These are phyloP conservation scores for Firmiana major DNA, from an alignment of 345 rosid species.

Conservation along the genomic window DNA sequence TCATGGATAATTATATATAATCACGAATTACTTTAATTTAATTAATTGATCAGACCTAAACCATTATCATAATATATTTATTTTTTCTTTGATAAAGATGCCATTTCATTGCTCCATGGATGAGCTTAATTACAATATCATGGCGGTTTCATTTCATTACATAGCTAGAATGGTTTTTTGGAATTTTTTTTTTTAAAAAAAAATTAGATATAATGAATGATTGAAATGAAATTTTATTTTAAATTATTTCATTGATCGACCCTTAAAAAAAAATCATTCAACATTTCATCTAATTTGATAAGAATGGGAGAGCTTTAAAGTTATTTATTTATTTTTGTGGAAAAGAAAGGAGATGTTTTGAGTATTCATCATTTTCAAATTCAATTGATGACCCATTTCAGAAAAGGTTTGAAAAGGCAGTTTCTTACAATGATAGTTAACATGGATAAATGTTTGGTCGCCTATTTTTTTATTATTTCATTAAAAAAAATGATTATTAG, in stretches of 20 bases:
- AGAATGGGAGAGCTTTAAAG: not conserved
- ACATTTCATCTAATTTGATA: not conserved
- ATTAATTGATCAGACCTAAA: not conserved
- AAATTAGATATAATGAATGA: not conserved
- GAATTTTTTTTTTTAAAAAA: not conserved
- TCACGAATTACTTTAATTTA: not conserved
- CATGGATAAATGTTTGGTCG: not conserved
- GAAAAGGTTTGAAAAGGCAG: not conserved
- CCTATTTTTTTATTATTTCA: not conserved
- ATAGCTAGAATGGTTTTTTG: not conserved
- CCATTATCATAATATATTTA: not conserved
- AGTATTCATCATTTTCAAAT: not conserved
- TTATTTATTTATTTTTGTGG: not conserved
- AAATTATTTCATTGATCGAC: too few species aligned
- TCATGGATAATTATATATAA: too few species aligned
- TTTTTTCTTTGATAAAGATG: too few species aligned
- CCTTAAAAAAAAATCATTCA: not conserved
- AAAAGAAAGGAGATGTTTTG: not conserved
- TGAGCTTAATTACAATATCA: not conserved
- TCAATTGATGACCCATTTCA: not conserved
- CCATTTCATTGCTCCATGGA: too few species aligned
- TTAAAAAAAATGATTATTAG: not conserved
- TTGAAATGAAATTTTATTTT: too few species aligned
- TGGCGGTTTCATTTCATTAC: not conserved
- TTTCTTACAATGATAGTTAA: not conserved